phyloP scores from a whole-genome alignment of 2,329 filamentous ascomycete species.

The Exophiala bonariae region DNA sequence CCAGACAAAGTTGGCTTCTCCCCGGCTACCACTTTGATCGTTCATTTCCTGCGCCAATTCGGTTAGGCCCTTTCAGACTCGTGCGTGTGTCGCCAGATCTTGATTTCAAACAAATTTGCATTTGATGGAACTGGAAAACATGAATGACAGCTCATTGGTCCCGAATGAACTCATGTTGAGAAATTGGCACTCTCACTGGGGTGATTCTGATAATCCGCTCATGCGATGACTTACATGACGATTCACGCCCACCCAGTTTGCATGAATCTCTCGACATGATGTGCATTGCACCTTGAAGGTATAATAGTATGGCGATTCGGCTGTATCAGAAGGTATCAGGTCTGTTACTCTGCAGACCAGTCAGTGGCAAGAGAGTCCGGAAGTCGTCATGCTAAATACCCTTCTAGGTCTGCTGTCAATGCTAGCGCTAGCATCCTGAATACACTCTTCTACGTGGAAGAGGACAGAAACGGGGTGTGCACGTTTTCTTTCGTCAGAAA shows the following conservation, averaged over 20 bases:
- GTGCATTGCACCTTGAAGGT: conserved; percentile 98
- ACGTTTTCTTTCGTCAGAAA: too few species aligned
- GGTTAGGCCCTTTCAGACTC: too few species aligned
- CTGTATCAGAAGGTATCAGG: conserved; percentile 78
- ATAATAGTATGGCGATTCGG: conserved; percentile 86
- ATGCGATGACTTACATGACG: conserved; percentile 70
- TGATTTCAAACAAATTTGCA: too few species aligned
- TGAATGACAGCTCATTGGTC: too few species aligned
- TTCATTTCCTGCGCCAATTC: conserved; percentile 68
- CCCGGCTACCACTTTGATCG: conserved; percentile 87
- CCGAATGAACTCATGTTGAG: too few species aligned
- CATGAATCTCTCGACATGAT: conserved; percentile 89
- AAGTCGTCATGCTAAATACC: conserved; percentile 21
- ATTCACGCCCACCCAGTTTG: conserved; percentile 81
- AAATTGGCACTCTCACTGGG: too few species aligned
- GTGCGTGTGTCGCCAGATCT: too few species aligned
- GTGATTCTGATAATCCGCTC: too few species aligned
- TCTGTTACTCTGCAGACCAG: conserved; percentile 72
- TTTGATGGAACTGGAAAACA: too few species aligned
- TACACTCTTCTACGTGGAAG: too few species aligned
- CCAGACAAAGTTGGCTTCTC: conserved; percentile 99
- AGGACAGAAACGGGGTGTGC: too few species aligned
- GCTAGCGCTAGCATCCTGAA: conserved; percentile 24
- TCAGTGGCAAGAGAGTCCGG: conserved; percentile 6
- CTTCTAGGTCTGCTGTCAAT: conserved; percentile 28